Percentiles rank a stretch among this genome's conserved stretches.
These are phyloP conservation scores for Parathielavia hyrcaniae DNA, from an alignment of 495 filamentous ascomycete genomes.

Conservation along the genomic window DNA sequence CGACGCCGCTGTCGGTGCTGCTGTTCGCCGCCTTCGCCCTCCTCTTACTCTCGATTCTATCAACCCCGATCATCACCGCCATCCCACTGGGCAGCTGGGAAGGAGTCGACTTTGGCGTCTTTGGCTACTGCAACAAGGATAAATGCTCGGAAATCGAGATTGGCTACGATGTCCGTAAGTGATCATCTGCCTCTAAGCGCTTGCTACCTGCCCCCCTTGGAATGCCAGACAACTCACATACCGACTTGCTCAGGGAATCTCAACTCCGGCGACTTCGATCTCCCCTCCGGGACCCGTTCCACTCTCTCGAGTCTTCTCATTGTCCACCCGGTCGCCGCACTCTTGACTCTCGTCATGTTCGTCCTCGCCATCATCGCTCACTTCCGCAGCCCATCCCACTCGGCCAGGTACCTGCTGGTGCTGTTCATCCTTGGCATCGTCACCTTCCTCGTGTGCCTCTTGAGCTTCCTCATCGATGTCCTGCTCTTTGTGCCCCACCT, in stretches of 20 bases:
- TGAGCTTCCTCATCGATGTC: conserved; percentile 93
- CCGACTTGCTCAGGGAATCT: conserved; percentile 30
- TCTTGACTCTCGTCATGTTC: conserved; percentile 79
- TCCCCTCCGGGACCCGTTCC: conserved; percentile 65
- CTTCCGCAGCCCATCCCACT: conserved; percentile 87
- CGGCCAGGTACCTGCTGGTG: conserved; percentile 75
- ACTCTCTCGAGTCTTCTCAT: conserved; percentile 89
- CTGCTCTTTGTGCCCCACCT: conserved; percentile 91
- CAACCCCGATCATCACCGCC: conserved; percentile 81
- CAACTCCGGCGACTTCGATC: conserved; percentile 53
- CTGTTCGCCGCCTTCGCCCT: conserved; percentile 81
- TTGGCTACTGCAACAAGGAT: conserved; percentile 70
- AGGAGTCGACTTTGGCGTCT: conserved; percentile 81
- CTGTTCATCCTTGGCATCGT: conserved; percentile 81
- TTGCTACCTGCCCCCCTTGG: not conserved
- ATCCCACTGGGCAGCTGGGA: conserved; percentile 76
- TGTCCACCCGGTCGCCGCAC: conserved; percentile 83
- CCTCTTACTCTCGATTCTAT: conserved; percentile 79
- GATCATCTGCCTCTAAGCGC: not conserved
- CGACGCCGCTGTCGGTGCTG: conserved; percentile 82
- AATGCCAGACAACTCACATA: not conserved
- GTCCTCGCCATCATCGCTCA: conserved; percentile 74
- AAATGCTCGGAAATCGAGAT: conserved; percentile 67
- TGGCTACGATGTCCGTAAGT: conserved; percentile 81
- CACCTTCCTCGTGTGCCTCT: conserved; percentile 73